phyloP scores from a whole-genome alignment of 768 basidiomycete genomes.

The Neoboletus brunneissimus region DNA sequence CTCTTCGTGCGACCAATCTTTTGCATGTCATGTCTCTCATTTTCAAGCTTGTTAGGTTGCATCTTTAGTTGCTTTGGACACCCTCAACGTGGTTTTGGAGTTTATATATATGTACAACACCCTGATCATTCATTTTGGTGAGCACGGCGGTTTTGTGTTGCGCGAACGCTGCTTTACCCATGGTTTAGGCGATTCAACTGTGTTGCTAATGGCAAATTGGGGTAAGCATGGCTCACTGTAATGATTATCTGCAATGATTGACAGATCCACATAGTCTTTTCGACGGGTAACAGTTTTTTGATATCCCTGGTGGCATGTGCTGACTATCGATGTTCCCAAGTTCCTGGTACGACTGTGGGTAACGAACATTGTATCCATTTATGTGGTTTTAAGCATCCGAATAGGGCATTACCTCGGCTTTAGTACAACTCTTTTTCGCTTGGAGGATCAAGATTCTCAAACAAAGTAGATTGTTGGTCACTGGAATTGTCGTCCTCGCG shows the following conservation, averaged over 20 bases:
- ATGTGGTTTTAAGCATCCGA: background rate
- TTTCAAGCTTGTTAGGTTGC: conserved; percentile 15
- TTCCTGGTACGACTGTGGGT: conserved; percentile 25
- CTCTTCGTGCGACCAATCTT: conserved; percentile 20
- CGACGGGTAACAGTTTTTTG: conserved; percentile 19
- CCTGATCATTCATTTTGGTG: conserved; percentile 28
- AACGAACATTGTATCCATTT: background rate
- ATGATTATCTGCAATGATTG: background rate
- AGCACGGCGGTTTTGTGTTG: background rate
- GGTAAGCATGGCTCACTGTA: conserved; percentile 5
- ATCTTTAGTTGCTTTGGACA: conserved; percentile 22
- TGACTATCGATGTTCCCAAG: conserved; percentile 9
- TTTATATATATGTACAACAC: conserved; percentile 25
- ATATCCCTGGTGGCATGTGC: background rate
- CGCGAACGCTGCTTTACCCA: background rate
- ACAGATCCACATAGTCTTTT: conserved; percentile 24
- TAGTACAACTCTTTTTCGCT: conserved; percentile 30
- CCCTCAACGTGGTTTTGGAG: conserved; percentile 24
- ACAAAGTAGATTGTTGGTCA: conserved; percentile 9
- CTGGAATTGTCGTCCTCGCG: conserved; percentile 13
- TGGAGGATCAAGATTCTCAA: conserved; percentile 26
- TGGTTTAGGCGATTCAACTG: conserved; percentile 14
- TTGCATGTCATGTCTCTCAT: background rate
- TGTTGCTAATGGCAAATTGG: conserved; percentile 21
- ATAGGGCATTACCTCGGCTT: conserved; percentile 27